A percentile compares a stretch with the other conserved stretches of the same genome.
phyloP scores from a whole-genome alignment of 23 red algal genomes.

The Gracilaria gracilis region DNA sequence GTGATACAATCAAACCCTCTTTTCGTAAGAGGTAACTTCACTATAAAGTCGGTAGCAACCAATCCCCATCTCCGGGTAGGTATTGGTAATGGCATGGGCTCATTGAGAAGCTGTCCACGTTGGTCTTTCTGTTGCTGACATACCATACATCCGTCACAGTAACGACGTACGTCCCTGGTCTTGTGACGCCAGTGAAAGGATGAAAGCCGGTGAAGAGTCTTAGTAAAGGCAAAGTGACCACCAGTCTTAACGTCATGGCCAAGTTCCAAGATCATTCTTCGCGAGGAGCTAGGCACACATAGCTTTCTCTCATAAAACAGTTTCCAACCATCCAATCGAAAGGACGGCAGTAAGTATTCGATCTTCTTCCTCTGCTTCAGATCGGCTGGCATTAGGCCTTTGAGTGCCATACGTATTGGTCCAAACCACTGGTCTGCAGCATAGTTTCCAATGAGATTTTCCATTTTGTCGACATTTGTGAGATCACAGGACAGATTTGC shows the following conservation, averaged over 20 bases:
- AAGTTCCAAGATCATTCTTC: background rate
- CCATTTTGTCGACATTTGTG: background rate
- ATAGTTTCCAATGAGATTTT: background rate
- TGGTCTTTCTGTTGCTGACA: constrained; percentile 35
- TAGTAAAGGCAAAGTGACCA: background rate
- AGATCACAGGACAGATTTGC: background rate
- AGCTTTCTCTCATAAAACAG: constrained; percentile 8
- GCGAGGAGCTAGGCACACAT: background rate
- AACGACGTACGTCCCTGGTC: background rate
- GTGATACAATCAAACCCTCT: constrained; percentile 29
- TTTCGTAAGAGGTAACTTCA: background rate
- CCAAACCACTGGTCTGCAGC: too few relatives aligned
- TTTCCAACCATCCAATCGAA: too few relatives aligned
- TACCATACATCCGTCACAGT: background rate
- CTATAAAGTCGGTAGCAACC: constrained; percentile 18
- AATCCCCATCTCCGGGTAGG: constrained; percentile 19
- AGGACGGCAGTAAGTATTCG: too few relatives aligned
- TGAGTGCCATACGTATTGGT: too few relatives aligned
- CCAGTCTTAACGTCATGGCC: background rate
- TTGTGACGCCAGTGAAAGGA: background rate
- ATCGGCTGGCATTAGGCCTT: too few relatives aligned
- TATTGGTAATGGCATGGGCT: background rate
- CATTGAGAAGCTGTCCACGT: background rate
- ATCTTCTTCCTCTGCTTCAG: too few relatives aligned
- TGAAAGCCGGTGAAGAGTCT: background rate